These are phyloP conservation scores for Solanum peruvianum DNA, from an alignment of 257 asterid species.

Conservation along the genomic window DNA sequence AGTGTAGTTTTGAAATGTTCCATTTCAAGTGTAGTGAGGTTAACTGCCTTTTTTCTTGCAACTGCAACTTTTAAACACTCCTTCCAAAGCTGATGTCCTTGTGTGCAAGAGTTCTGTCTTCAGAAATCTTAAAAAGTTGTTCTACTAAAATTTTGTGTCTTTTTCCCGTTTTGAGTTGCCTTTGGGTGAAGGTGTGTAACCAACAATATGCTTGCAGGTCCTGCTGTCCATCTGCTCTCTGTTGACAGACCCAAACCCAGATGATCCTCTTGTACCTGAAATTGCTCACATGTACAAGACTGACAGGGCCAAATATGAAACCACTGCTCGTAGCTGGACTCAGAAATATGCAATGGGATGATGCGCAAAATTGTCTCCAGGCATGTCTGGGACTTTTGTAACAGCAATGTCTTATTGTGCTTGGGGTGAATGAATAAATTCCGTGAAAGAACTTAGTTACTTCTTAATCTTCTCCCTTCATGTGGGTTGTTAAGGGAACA, in stretches of 20 bases:
- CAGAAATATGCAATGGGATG: constrained; percentile 86
- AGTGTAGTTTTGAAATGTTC: background rate
- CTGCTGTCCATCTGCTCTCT: constrained; percentile 68
- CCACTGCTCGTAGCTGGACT: constrained; percentile 86
- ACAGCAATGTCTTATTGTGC: constrained; percentile 9
- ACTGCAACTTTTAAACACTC: background rate
- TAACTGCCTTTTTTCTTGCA: background rate
- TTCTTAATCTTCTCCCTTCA: background rate
- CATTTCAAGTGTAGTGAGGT: background rate
- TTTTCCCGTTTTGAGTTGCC: background rate
- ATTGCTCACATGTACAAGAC: constrained; percentile 86
- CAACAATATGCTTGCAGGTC: constrained; percentile 26
- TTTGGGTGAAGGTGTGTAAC: background rate
- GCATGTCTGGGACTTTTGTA: constrained; percentile 7
- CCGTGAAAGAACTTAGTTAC: background rate
- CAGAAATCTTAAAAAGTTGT: background rate
- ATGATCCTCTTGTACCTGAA: constrained; percentile 80
- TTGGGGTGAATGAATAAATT: constrained; percentile 18
- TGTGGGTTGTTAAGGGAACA: constrained; percentile 5
- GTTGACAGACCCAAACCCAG: constrained; percentile 83
- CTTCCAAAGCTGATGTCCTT: background rate
- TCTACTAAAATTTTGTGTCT: background rate
- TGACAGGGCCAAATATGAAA: constrained; percentile 61
- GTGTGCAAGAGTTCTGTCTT: background rate
- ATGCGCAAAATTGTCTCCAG: background rate